Conservation (phyloP, 306 rosid genomes). For the Astragalus glycyphyllos region DNA sequence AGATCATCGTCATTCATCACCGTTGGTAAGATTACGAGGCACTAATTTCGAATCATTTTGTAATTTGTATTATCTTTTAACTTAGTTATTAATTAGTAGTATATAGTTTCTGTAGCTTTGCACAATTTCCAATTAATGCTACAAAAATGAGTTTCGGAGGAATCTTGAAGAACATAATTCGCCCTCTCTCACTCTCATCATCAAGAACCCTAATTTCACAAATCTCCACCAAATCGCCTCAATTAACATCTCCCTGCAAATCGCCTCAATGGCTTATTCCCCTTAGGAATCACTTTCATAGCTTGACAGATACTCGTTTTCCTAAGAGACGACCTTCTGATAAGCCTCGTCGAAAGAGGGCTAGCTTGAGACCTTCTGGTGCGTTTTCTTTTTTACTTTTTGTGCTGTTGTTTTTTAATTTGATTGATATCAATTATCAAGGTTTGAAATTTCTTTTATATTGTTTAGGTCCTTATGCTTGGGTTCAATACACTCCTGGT, state of each 20-base stretch:
- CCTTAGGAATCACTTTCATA: conserved; percentile 57
- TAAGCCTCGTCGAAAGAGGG: conserved; percentile 79
- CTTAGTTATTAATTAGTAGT: background rate
- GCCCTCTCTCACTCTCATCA: conserved; percentile 52
- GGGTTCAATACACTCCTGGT: conserved; percentile 75
- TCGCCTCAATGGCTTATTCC: conserved; percentile 59
- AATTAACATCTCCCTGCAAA: conserved; percentile 40
- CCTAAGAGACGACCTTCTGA: conserved; percentile 80
- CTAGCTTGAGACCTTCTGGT: conserved; percentile 80
- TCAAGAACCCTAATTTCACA: conserved; percentile 39
- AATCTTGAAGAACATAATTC: conserved; percentile 58
- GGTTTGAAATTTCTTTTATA: background rate
- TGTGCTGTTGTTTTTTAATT: background rate
- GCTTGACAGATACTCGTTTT: conserved; percentile 82
- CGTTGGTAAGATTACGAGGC: too few relatives aligned
- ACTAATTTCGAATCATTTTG: too few relatives aligned
- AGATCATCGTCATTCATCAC: too few relatives aligned
- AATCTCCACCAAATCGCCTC: conserved; percentile 37
- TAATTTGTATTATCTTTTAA: too few relatives aligned
- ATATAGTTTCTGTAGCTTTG: background rate
- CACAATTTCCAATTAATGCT: conserved; percentile 24
- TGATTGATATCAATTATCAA: background rate
- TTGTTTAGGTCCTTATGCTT: conserved; percentile 78
- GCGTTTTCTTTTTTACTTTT: background rate
- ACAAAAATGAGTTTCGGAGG: conserved; percentile 68